phyloP scores from a whole-genome alignment of 202 grass and related monocot genomes.

The Setaria viridis region DNA sequence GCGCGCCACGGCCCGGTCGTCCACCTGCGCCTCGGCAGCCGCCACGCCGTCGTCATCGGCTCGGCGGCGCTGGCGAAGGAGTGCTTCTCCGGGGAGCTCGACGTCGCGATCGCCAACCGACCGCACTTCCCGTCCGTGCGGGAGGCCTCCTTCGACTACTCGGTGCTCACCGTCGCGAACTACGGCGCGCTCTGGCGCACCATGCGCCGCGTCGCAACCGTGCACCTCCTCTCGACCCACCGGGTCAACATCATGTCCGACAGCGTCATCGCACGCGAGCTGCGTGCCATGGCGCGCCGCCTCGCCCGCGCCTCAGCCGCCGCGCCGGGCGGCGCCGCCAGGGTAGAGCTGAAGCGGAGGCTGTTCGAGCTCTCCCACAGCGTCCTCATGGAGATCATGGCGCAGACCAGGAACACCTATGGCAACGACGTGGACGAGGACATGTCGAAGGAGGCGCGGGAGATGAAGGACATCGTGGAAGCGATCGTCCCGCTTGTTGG shows the following conservation, averaged over 20 bases:
- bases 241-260: conserved; percentile 32
- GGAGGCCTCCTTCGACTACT: conserved; percentile 18
- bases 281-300: conserved; percentile 28
- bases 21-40: conserved; percentile 19
- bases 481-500: conserved; percentile 34
- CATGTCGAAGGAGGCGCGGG: conserved; percentile 57
- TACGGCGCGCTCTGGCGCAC: conserved; percentile 38
- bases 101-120: conserved; percentile 26
- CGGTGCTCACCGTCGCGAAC: neutral
- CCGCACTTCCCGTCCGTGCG: conserved; percentile 15
- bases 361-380: conserved; percentile 40
- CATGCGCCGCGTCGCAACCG: conserved; percentile 35
- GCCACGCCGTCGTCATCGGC: conserved; percentile 30
- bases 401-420: conserved; percentile 35
- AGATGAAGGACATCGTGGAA: conserved; percentile 44
- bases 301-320: neutral
- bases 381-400: conserved; percentile 40
- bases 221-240: conserved; percentile 38
- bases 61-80: conserved; percentile 2
- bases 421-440: conserved; percentile 26
- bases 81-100: conserved; percentile 34
- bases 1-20: conserved; percentile 26
- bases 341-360: conserved; percentile 34
- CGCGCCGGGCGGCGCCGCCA: neutral
- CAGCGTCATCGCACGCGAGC: conserved; percentile 21